Conservation (phyloP, 306 rosid genomes). For the Rosa rugosa region DNA sequence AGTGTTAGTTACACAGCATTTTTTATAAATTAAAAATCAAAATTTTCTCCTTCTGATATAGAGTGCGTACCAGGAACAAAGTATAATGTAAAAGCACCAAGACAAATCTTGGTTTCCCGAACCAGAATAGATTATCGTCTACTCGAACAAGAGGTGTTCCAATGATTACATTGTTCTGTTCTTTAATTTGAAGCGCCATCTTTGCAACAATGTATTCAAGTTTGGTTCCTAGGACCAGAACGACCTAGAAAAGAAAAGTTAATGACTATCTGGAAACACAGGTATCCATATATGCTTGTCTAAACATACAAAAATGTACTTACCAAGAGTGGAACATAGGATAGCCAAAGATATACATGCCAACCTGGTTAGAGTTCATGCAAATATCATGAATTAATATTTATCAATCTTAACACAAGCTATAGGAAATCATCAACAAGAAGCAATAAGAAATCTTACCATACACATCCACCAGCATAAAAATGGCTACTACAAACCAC, state of each 20-base stretch:
- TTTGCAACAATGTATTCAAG: conserved; percentile 32
- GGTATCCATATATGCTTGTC: not conserved
- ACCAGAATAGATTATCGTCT: conserved; percentile 32
- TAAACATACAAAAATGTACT: not conserved
- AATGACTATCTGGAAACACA: not conserved
- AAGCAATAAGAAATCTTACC: conserved; percentile 23
- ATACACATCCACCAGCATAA: conserved; percentile 38
- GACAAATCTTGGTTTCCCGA: conserved; percentile 36
- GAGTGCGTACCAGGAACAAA: conserved; percentile 34
- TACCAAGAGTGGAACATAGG: conserved; percentile 39
- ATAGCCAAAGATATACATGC: conserved; percentile 34
- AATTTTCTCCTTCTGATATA: not conserved
- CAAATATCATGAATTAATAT: not conserved
- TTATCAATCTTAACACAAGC: not conserved
- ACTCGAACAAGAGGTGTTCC: conserved; percentile 42
- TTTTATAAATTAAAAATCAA: not conserved
- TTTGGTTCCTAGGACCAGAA: conserved; percentile 38
- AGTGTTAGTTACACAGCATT: not conserved
- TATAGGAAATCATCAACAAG: not conserved
- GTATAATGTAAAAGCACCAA: conserved; percentile 32
- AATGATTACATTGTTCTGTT: conserved; percentile 26
- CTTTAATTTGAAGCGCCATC: conserved; percentile 42
- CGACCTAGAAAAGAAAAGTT: conserved; percentile 17
- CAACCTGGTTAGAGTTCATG: conserved; percentile 29
- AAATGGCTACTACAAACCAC: conserved; percentile 37